phyloP scores from a whole-genome alignment of 768 basidiomycete species.

The Mrakia frigida region DNA sequence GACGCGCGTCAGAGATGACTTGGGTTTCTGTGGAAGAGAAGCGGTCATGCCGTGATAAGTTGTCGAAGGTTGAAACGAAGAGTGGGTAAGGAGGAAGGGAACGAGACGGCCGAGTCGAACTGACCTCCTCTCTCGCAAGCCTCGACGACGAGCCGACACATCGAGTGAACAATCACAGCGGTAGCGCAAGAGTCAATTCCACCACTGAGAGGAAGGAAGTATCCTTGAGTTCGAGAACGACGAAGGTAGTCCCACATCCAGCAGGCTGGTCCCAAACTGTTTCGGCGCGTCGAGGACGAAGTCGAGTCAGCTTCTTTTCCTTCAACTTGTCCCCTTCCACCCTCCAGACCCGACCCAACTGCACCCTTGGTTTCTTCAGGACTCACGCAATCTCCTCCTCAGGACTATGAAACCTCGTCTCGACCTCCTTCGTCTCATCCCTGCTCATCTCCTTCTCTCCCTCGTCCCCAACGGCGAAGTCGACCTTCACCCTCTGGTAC shows the following conservation, averaged over 20 bases:
- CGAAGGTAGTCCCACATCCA: conserved; percentile 99
- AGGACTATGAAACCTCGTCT: conserved; percentile 71
- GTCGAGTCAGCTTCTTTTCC: neutral
- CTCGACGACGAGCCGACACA: conserved; percentile 85
- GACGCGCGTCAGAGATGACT: conserved; percentile 82
- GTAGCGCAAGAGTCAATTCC: conserved; percentile 98
- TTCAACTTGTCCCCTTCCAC: too few species aligned
- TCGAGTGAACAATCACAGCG: conserved; percentile 88
- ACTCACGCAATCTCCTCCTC: conserved; percentile 98
- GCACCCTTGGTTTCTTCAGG: too few species aligned
- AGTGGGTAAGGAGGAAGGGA: neutral
- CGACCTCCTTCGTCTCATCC: conserved; percentile 52
- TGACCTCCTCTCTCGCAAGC: conserved; percentile 63
- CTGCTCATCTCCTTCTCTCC: conserved; percentile 57
- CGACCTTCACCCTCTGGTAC: conserved; percentile 77
- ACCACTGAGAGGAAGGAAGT: conserved; percentile 90
- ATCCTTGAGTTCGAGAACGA: conserved; percentile 86
- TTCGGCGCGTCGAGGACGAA: neutral
- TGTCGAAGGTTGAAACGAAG: conserved; percentile 13
- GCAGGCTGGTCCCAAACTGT: conserved; percentile 89
- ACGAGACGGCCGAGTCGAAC: conserved; percentile 37
- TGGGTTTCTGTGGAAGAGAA: conserved; percentile 62
- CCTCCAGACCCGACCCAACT: too few species aligned
- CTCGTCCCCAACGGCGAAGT: conserved; percentile 63
- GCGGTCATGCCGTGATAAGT: too few species aligned